Conservation (phyloP, 2,329 filamentous ascomycete genomes). For the Thielaviopsis populi region DNA sequence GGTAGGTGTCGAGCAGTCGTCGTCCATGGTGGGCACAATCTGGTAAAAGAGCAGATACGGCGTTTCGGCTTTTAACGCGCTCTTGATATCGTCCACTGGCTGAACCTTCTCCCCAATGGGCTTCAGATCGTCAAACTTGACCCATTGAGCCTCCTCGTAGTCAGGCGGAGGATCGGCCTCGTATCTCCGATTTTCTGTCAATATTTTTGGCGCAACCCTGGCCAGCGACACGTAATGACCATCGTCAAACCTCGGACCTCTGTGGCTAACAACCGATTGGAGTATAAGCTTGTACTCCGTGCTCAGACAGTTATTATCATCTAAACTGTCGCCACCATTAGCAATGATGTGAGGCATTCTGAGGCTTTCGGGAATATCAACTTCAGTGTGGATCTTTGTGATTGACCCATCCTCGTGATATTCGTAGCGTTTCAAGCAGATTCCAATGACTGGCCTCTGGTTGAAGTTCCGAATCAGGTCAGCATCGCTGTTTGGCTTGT, state of each 20-base stretch:
- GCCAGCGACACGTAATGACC: constrained; percentile 87
- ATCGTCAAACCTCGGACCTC: constrained; percentile 47
- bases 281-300: constrained; percentile 88
- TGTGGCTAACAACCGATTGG: constrained; percentile 84
- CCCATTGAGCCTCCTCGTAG: constrained; percentile 65
- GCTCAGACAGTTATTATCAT: constrained; percentile 47
- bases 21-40: constrained; percentile 71
- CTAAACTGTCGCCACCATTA: constrained; percentile 18
- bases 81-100: constrained; percentile 60
- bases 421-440: constrained; percentile 77
- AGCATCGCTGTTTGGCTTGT: constrained; percentile 46
- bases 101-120: constrained; percentile 49
- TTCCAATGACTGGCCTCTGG: constrained; percentile 70
- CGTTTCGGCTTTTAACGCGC: constrained; percentile 69
- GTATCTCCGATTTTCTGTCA: constrained; percentile 44
- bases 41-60: constrained; percentile 95
- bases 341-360: constrained; percentile 77
- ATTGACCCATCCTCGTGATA: constrained; percentile 10
- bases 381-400: constrained; percentile 45
- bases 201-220: constrained; percentile 49
- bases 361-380: constrained; percentile 73
- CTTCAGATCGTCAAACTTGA: constrained; percentile 78
- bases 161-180: constrained; percentile 44
- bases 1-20: constrained; percentile 35
- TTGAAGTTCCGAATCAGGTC: constrained; percentile 85